These are phyloP conservation scores for Starmerella bombi DNA, from an alignment of 805 yeast species.

Conservation along the genomic window DNA sequence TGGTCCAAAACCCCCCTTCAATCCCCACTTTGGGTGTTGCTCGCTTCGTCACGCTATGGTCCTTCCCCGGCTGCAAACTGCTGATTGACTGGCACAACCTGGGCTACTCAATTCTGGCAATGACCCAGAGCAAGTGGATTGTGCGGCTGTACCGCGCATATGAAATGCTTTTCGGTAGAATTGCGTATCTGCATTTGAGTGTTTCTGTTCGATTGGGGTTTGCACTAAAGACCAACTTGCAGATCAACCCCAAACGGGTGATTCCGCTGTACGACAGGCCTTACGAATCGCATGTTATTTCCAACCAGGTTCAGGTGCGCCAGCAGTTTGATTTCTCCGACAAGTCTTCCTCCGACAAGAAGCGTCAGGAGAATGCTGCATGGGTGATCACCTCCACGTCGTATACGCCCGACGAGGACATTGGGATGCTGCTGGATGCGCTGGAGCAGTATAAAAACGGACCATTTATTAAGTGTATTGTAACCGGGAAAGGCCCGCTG, in stretches of 20 bases:
- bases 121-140: constrained; percentile 31
- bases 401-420: constrained; percentile 92
- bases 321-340: constrained; percentile 28
- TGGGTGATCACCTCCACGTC: constrained; percentile 81
- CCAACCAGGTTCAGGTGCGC: constrained; percentile 27
- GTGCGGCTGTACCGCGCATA: constrained; percentile 44
- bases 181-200: constrained; percentile 60
- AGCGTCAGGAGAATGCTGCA: constrained; percentile 41
- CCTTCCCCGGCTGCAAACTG: constrained; percentile 43
- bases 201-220: constrained; percentile 66
- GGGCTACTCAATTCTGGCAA: constrained; percentile 66
- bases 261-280: constrained; percentile 80
- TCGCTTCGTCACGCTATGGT: constrained; percentile 38
- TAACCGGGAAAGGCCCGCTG: constrained; percentile 96
- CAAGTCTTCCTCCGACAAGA: constrained; percentile 5
- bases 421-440: constrained; percentile 54
- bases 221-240: constrained; percentile 45
- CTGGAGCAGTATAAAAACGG: constrained; percentile 30
- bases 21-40: constrained; percentile 65
- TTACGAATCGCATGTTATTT: constrained; percentile 44
- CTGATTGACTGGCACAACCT: constrained; percentile 95
- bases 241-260: constrained; percentile 36
- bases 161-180: constrained; percentile 49
- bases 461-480: constrained; percentile 48
- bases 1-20: constrained; percentile 81